A percentile compares a stretch with the other conserved stretches of the same genome.
Evolutionary conservation across 202 grass and related monocot species (phyloP).

Genomic region (Brachypodium distachyon): DNA sequence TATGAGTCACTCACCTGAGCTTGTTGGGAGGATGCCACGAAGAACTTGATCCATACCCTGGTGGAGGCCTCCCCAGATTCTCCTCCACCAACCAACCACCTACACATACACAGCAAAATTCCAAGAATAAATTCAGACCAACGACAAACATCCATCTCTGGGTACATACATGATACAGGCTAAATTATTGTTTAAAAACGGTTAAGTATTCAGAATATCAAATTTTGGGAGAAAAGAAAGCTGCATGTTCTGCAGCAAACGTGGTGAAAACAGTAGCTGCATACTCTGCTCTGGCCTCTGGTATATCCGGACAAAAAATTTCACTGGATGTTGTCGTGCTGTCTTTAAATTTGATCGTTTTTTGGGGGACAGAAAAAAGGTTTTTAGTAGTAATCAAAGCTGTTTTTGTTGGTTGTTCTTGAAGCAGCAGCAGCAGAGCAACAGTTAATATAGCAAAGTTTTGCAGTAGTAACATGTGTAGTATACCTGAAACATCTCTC

Average conservation of each 20-base stretch:
- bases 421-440: not conserved
- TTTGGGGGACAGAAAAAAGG: not conserved
- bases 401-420: not conserved
- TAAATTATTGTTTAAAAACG: too few relatives aligned
- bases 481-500: conserved; percentile 56
- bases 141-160: not conserved
- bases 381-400: too few relatives aligned
- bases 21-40: conserved; percentile 40
- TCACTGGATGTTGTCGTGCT: too few relatives aligned
- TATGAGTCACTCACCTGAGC: conserved; percentile 46
- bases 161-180: too few relatives aligned
- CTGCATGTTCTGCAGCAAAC: too few relatives aligned
- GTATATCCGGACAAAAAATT: too few relatives aligned
- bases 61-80: conserved; percentile 31
- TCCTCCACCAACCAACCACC: conserved; percentile 71
- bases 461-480: not conserved
- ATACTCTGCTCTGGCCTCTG: not conserved
- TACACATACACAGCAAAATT: conserved; percentile 7
- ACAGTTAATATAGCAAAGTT: not conserved
- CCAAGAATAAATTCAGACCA: not conserved
- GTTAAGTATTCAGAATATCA: not conserved
- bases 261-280: not conserved
- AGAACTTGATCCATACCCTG: conserved; percentile 7
- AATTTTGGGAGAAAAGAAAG: too few relatives aligned
- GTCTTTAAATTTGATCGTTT: not conserved